Evolutionary conservation across 2,329 filamentous ascomycete species (phyloP), one percentile per base, ranked within the genome.

Genomic region (Colletotrichum sp.): DNA sequence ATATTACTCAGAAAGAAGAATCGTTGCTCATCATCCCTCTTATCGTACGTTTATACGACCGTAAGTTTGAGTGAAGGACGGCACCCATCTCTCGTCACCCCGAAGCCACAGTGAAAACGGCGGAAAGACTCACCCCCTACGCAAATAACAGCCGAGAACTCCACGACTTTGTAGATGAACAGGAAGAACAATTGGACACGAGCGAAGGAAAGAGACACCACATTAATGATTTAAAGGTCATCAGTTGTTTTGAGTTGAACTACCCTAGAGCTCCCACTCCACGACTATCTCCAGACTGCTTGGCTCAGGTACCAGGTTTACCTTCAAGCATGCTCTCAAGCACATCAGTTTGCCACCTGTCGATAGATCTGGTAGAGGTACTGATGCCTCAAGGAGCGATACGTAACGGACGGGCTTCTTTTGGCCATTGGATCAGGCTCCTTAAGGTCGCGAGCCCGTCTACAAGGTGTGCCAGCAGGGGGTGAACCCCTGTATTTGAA

Each of bases 191-290:
- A n/a, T n/a, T n/a, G n/a, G n/a, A n/a, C n/a, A n/a, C n/a, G n/a
- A n/a, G n/a, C n/a, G n/a, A n/a, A n/a, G n/a, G n/a, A n/a, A n/a
- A n/a, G n/a, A n/a, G n/a, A n/a, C n/a, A n/a, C n/a, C n/a, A n/a
- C n/a, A n/a, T n/a, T n/a, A n/a, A n/a, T 48, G 3, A 10, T 10
- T 12, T 48, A 4, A 21, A 21, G 10, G n/a, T 48, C 43, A 21
- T 48, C 18, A 48, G 13, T 48, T 48, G 18, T 48, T 21, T 48
- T 13, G 43, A 48, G 3, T 4, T 21, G 6, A 48, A 48, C n/a
- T 21, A 21, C 6, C 43, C 8, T 1, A 48, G n/a, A 13, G n/a
- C 4, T 7, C 18, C 18, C 2, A 1, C 9, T 48, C 1, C 2
- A 2, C 1, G 43, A 21, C 18, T 12, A 43, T 43, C 18, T 43